Evolutionary conservation across 2,329 filamentous ascomycete genomes (phyloP), one percentile per base, ranked within the genome.

Genomic region (Colletotrichum phormii): DNA sequence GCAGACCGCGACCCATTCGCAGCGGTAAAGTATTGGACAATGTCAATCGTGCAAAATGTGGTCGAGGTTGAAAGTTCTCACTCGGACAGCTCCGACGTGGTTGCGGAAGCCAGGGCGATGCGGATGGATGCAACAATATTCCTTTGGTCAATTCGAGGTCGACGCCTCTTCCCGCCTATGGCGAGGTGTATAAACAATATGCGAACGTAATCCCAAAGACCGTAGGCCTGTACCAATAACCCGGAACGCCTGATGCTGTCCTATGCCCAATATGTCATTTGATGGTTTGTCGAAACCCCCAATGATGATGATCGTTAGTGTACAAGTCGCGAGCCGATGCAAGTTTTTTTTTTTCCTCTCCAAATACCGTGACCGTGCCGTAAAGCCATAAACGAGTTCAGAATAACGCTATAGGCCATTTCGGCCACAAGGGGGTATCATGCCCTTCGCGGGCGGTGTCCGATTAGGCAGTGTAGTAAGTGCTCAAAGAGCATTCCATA

Each of bases 391-490:
- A 69, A 72, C 71, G 71, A 72, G 49, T 64, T 49, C 26, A 60
- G 35, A 57, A 72, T 65, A 65, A 72, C 66, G 71, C 71, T 72
- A 55, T 65, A 61, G 66, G 66, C 71, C 71, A 65, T 61, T 62
- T 71, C 68, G 71, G 67, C 71, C 68, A 71, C 63, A 66, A 63
- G 55, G 62, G 70, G 71, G 71, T 73, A 73, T 73, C 67, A 67
- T 73, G 71, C 71, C 68, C 63, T 67, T 62, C 60, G 62, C 64
- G 58, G 68, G 71, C 71, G 51, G 67, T 73, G 67, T 72, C 62
- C 63, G 63, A 73, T 72, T 72, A 72, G 70, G 66, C 55, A 60
- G 55, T 72, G 54, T 60, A 72, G 55, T 54, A 51, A 61, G 29
- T 37, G 71, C 55, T 66, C 67, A 7, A 49, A 35, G 60, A n/a